Percentiles rank a stretch among this genome's conserved stretches.
Conservation (phyloP, 2,329 filamentous ascomycete species). For the Furcasterigmium sp. region DNA sequence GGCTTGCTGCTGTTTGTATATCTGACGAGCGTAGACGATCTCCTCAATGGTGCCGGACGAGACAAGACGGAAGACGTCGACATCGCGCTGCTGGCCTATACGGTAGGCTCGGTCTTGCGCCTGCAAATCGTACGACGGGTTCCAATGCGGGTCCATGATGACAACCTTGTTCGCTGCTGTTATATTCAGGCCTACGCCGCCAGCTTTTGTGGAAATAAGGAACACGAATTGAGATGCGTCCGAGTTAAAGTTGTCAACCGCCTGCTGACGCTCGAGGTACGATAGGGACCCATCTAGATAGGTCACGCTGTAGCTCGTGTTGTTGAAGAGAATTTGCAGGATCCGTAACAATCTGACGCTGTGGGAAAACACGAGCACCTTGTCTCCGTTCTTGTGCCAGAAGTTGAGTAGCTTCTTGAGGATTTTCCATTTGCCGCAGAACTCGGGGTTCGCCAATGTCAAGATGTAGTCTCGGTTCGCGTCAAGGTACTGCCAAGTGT, state of each 20-base stretch:
- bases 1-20: conserved; percentile 98
- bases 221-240: conserved; percentile 89
- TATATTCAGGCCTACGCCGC: conserved; percentile 92
- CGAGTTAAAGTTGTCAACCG: conserved; percentile 88
- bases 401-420: conserved; percentile 80
- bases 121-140: conserved; percentile 89
- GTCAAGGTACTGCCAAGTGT: conserved; percentile 70
- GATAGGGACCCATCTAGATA: conserved; percentile 83
- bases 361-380: conserved; percentile 93
- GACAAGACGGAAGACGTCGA: conserved; percentile 91
- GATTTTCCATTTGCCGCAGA: conserved; percentile 96
- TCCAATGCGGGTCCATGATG: conserved; percentile 96
- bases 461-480: conserved; percentile 70
- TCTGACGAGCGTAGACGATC: conserved; percentile 92
- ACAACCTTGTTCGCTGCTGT: conserved; percentile 98
- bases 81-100: conserved; percentile 87
- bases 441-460: conserved; percentile 79
- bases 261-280: conserved; percentile 75
- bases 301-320: conserved; percentile 84
- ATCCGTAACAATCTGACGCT: conserved; percentile 82
- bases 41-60: conserved; percentile 93
- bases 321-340: conserved; percentile 77
- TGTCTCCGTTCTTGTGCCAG: conserved; percentile 87
- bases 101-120: conserved; percentile 95
- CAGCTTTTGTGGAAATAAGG: conserved; percentile 88